Evolutionary conservation across 202 grass and related monocot species (phyloP), one percentile per base, ranked within the genome.

Genomic region (Carex arenaria): DNA sequence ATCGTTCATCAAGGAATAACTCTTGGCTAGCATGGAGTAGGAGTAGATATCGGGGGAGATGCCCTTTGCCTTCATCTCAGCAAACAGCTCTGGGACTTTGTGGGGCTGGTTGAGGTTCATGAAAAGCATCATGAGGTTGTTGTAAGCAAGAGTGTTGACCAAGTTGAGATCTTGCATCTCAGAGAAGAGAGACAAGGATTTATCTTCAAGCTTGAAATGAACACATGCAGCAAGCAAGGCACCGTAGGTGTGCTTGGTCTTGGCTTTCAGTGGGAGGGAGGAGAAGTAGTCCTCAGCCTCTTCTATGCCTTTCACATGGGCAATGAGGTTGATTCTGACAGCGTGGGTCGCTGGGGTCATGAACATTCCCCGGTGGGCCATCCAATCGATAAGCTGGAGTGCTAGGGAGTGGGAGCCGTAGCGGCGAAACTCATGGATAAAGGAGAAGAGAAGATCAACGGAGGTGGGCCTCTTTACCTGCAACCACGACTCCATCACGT

Each of bases 321-420:
- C 66, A 12, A 92, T 81, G 22, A 94, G 90, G 51, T 94, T 88
- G 49, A 97, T 59, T 3, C 90, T 86, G 72, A 97, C 83, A n/a
- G 94, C 94, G 83, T 92, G 94, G 78, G 85, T 86, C 34, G 88
- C 83, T 72, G 80, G 81, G 10, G 83, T 87, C 86, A 94, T 87
- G 72, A 87, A 87, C 85, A 91, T 94, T 28, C 90, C 87, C 65
- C 84, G 88, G 30, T 56, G 61, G 61, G 85, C 82, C 91, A 97
- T 97, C 92, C 94, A 97, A 66, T 94, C 92, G 78, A 94, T 91
- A 17, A 97, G 34, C 85, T 90, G 86, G 42, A 97, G 92, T 55
- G 91, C 90, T 4, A 89, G 90, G 15, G 67, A 65, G 23, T 90
- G 84, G 30, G 87, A 81, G 40, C 81, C 85, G 86, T 92, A 91